Evolutionary conservation across 192 early-diverging fungal species (phyloP).

Genomic region (Coemansia sp.): DNA sequence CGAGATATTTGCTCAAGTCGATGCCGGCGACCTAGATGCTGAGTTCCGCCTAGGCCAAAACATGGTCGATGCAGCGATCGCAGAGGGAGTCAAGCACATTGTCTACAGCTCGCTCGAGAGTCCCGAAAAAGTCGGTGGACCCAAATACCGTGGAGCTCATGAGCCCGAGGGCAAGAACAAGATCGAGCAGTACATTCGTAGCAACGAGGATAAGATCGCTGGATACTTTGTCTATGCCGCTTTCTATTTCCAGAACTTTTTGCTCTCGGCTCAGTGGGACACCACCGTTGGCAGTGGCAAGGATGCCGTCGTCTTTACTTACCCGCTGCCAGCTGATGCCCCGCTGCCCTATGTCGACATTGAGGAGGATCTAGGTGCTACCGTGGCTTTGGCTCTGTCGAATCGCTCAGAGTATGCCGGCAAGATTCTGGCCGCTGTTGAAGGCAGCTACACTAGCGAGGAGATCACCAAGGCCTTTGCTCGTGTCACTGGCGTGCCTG

Average conservation of each 20-base stretch:
- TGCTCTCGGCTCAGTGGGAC: slow-evolving; percentile 17
- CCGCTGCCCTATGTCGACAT: slow-evolving; percentile 2
- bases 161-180: slow-evolving; percentile 43
- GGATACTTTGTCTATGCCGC: slow-evolving; percentile 29
- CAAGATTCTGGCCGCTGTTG: slow-evolving; percentile 10
- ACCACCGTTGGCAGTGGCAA: not conserved
- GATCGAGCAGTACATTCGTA: slow-evolving; percentile 32
- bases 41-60: slow-evolving; percentile 44
- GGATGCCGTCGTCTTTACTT: not conserved
- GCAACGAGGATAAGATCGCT: slow-evolving; percentile 30
- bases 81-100: slow-evolving; percentile 23
- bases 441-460: slow-evolving; percentile 29
- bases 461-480: slow-evolving; percentile 37
- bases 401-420: slow-evolving; percentile 28
- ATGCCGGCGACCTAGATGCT: slow-evolving; percentile 25
- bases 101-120: slow-evolving; percentile 41
- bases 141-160: slow-evolving; percentile 25
- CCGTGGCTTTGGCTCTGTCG: slow-evolving; percentile 36
- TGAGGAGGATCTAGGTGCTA: slow-evolving; percentile 32
- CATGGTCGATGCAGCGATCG: slow-evolving; percentile 40
- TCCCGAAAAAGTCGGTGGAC: slow-evolving; percentile 13
- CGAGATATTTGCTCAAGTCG: not conserved
- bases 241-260: slow-evolving; percentile 42
- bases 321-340: not conserved
- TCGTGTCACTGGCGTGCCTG: slow-evolving; percentile 34